phyloP scores from a whole-genome alignment of 805 yeast genomes.

The Saccharomyces mikatae region DNA sequence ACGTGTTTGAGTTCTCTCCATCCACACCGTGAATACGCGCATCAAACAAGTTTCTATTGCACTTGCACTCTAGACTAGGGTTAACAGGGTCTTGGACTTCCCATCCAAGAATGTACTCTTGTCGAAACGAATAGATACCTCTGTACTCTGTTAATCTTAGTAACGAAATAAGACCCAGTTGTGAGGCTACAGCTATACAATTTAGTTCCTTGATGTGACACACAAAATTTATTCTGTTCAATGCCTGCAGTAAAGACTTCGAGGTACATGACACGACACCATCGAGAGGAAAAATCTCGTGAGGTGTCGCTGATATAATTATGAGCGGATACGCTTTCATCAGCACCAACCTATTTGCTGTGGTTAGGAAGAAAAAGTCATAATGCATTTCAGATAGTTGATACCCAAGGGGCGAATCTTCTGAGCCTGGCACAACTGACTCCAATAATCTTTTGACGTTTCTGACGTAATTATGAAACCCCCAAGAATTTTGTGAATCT shows the following conservation, averaged over 20 bases:
- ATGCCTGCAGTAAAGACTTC: not conserved
- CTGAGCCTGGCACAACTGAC: constrained; percentile 2
- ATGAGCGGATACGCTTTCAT: constrained; percentile 18
- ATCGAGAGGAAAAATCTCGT: constrained; percentile 17
- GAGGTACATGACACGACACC: constrained; percentile 8
- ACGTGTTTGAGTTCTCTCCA: not conserved
- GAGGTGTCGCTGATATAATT: constrained; percentile 16
- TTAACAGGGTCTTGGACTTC: constrained; percentile 12
- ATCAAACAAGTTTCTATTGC: constrained; percentile 1
- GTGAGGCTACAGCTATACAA: constrained; percentile 23
- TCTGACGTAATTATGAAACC: constrained; percentile 12
- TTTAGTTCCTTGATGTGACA: constrained; percentile 21
- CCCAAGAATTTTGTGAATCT: constrained; percentile 10
- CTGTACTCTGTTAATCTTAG: constrained; percentile 21
- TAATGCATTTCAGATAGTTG: constrained; percentile 10
- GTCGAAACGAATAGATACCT: constrained; percentile 25
- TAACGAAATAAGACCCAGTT: constrained; percentile 19
- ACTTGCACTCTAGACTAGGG: constrained; percentile 3
- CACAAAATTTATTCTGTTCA: constrained; percentile 16
- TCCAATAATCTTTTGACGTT: constrained; percentile 13
- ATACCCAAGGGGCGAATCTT: constrained; percentile 10
- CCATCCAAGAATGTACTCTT: constrained; percentile 26
- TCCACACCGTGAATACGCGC: not conserved
- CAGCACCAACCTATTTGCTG: constrained; percentile 8
- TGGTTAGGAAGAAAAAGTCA: constrained; percentile 15